Base-by-base conservation (phyloP, 345 rosid species). In the Syzygium jambos region DNA sequence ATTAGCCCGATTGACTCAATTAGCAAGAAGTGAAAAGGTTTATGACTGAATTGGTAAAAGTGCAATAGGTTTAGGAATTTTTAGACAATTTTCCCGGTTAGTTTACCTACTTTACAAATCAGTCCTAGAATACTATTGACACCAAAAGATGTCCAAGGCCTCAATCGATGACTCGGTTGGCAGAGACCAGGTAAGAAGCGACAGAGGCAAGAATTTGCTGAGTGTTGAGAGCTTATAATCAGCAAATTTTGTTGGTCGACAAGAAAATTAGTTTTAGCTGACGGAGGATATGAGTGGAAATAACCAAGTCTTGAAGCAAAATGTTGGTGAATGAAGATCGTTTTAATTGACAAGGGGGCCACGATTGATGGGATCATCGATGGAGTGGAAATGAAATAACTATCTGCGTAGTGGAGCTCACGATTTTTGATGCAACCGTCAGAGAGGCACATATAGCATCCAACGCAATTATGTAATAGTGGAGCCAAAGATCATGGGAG, bases 401-500 rank as follows among this genome's bases (percentile, higher is more conserved):
- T 27, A 2, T 11, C 30, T 59, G n/a, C n/a, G 34, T n/a, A 61
- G 73, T n/a, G 73, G 34, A 61, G 34, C 34, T 34, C 14, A 13
- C 17, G 8, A 61, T 61, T n/a, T 61, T 61, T 17, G 73, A 61
- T 6, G 14, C 34, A n/a, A n/a, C 19, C 34, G 34, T n/a, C 8
- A n/a, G 9, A n/a, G 68, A 52, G 73, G 73, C 38, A 29, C 38
- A 16, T 7, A n/a, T n/a, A n/a, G 65, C 29, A 59, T 59, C 65
- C 29, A 5, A 59, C n/a, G 65, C 16, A 59, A 59, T 0, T 61
- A 14, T 61, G 0, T 12, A 61, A 34, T n/a, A 61, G 0, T n/a
- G 38, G 34, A 61, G 34, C 19, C 19, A 17, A 61, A 61, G 34
- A 61, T 61, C 9, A 3, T 16, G 78, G 34, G 43, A 30, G 6